Base-by-base conservation (phyloP, 23 red algal species). In the Agarophyton chilense region DNA sequence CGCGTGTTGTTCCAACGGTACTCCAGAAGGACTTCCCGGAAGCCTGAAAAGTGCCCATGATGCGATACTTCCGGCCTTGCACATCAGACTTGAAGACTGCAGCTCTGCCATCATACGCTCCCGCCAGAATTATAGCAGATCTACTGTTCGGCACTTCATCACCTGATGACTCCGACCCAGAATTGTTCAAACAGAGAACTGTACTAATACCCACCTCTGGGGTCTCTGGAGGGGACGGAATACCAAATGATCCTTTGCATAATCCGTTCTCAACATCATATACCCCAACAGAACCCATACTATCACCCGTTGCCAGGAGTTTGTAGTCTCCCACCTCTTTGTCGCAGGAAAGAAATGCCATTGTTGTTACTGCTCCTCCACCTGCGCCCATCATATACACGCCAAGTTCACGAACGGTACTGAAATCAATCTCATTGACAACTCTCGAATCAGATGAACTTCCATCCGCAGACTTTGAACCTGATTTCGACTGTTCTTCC, bases 91-190 rank as follows among this genome's bases (percentile, higher is more conserved):
- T 91, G 88, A 91, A 91, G 0, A 91, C 76, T 0, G 88, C 88
- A 41, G 77, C 77, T n/a, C 88, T 32, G 24, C 88, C 88, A 80
- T 91, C 88, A 25, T 74, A 91, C 32, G 88, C 63, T 2, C 88
- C 88, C 49, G 88, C 88, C 60, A 91, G 60, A 72, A 91, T 91
- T 25, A 91, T 29, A 10, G 88, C 88, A 26, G 88, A 91, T 36
- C 47, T 21, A 53, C 85, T 89, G 54, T 79, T 74, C 29, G 51
- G 24, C 21, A 74, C 68, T 9, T 43, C 38, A 2, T 58, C 82
- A 19, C 29, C 39, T 12, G 85, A 65, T 21, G 60, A 57, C 28
- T 13, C 46, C 11, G n/a, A 35, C 1, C 66, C 88, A 24, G 50
- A 81, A 4, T 35, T 60, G 66, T 91, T 91, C 88, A 91, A 66